These are phyloP conservation scores for Fagopyrum tataricum DNA, from an alignment of 148 eudicot species.

Conservation along the genomic window DNA sequence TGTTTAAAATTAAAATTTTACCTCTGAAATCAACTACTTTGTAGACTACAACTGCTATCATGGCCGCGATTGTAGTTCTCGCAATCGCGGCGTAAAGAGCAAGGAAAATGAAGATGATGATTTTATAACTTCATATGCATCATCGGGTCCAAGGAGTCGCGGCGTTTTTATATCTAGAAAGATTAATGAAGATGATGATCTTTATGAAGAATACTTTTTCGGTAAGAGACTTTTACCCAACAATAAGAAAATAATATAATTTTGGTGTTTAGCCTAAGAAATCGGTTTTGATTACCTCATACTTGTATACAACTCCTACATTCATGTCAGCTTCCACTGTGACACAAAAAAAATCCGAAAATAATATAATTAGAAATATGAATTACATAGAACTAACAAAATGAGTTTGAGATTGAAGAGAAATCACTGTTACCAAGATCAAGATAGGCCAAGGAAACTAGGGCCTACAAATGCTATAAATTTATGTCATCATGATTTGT, in stretches of 20 bases:
- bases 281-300: constrained; percentile 36
- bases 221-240: constrained; percentile 1
- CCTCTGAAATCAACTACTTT: no score
- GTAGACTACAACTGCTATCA: constrained; percentile 18
- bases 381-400: not conserved
- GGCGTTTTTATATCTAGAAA: not conserved
- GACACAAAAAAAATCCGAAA: not conserved
- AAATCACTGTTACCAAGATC: not conserved
- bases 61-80: constrained; percentile 4
- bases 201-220: not conserved
- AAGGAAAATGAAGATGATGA: constrained; percentile 40
- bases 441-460: not conserved
- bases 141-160: constrained; percentile 50
- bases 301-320: constrained; percentile 79
- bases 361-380: not conserved
- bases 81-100: not conserved
- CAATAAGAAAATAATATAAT: no score
- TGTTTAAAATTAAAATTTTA: no score
- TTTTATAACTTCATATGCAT: constrained; percentile 59
- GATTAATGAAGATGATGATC: constrained; percentile 10
- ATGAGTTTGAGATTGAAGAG: not conserved
- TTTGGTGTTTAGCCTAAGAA: not conserved
- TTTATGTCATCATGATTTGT: not conserved
- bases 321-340: constrained; percentile 83
- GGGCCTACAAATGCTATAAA: not conserved